Evolutionary conservation across 208 protist species (phyloP), one percentile per base, ranked within the genome.

Genomic region (Trichomonas gallinae): DNA sequence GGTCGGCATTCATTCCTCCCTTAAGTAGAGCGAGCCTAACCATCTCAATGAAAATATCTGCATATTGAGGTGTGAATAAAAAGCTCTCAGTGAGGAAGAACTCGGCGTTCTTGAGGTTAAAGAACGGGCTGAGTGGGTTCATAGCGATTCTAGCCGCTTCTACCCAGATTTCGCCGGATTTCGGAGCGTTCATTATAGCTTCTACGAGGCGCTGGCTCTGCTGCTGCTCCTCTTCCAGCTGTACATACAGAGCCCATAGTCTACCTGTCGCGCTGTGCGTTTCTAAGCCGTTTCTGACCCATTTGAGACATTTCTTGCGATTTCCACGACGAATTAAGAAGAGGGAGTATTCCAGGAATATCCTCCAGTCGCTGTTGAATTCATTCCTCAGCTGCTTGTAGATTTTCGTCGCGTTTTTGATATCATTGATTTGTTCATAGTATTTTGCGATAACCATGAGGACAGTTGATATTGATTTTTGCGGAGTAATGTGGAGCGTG

Each of bases 31-130:
- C 96, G 26, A 98, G 97, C 38, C 98, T 34, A 0, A 98, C 82
- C 89, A 97, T 97, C 97, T 98, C 98, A 38, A 98, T 97, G 88
- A 98, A 98, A 31, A 98, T 98, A 89, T 98, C 98, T 88, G 98
- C 98, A 97, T 98, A 98, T 97, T 98, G 98, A 34, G 98, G 98
- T 63, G 98, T 98, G 97, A 98, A 98, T 83, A 98, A 97, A 48
- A 98, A 98, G 15, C 98, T 98, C 96, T 98, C 98, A 23, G 98
- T 96, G 6, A 98, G 97, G 96, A 98, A 98, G 85, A 96, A 58
- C 38, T 97, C 91, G 23, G 98, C 98, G 8, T 96, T 96, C 44
- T 97, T 93, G 0, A 98, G 83, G 48, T 96, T 83, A 81, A 98
- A 98, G 48, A 49, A 96, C 21, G 40, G 8, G 9, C 96, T 97